phyloP scores from a whole-genome alignment of 1,139 yeast genomes.

The Magnusiomyces paraingens region DNA sequence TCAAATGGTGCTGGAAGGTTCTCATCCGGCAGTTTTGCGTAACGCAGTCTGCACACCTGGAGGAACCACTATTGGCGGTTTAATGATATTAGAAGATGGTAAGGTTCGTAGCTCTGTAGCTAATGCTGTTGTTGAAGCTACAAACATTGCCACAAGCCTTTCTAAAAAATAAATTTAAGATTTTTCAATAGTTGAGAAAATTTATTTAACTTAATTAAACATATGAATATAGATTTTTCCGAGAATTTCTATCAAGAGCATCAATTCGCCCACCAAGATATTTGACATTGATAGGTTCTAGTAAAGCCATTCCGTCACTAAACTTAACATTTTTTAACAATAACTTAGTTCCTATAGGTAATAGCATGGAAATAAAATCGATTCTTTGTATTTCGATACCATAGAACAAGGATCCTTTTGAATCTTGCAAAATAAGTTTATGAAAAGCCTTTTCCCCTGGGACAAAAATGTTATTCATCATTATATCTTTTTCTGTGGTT shows the following conservation, averaged over 20 bases:
- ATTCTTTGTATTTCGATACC: conserved; percentile 24
- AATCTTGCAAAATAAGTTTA: conserved; percentile 25
- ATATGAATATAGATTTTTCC: not conserved
- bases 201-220: not conserved
- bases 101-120: conserved; percentile 85
- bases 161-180: conserved; percentile 38
- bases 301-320: conserved; percentile 11
- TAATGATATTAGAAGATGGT: conserved; percentile 84
- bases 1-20: conserved; percentile 69
- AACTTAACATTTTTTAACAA: conserved; percentile 10
- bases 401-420: conserved; percentile 21
- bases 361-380: conserved; percentile 16
- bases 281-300: conserved; percentile 9
- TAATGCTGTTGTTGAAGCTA: conserved; percentile 85
- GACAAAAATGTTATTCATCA: not conserved
- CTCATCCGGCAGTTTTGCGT: conserved; percentile 87
- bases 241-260: not conserved
- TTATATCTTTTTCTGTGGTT: not conserved
- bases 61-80: conserved; percentile 96
- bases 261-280: conserved; percentile 10
- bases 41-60: conserved; percentile 95
- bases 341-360: conserved; percentile 20
- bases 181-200: not conserved
- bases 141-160: conserved; percentile 70
- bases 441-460: conserved; percentile 12